Evolutionary conservation across 148 eudicot species (phyloP), one percentile per base, ranked within the genome.

Genomic region (Pouteria glomerata): DNA sequence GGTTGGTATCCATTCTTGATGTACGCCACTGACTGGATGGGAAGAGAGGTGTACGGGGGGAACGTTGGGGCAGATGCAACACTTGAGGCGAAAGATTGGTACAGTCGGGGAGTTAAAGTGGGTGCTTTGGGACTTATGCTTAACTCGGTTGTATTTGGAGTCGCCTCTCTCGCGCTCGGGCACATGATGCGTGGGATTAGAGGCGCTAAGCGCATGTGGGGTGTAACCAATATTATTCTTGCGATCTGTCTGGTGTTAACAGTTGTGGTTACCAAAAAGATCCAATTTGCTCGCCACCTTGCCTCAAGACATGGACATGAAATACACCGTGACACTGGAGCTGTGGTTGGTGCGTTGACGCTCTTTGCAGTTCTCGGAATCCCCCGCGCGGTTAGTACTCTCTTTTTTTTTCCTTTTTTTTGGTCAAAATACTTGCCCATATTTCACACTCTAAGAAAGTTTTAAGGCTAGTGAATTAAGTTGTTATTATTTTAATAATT

Each of bases 1-100:
- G n/a, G n/a, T n/a, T 89, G 91, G 91, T 89, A 87, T 69, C 91
- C 96, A 0, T 89, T 87, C 74, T 44, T 87, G 42, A 91, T n/a
- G n/a, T n/a, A n/a, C n/a, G n/a, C n/a, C n/a, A n/a, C n/a, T n/a
- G n/a, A n/a, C n/a, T n/a, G n/a, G 96, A 87, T 87, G 72, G 91
- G 89, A 0, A 74, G 41, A 7, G 96, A 89, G 74, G 80, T 89
- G 2, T 89, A 80, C 44, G 96, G 96, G 1, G 96, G 96, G 21
- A 27, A 70, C 6, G 77, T 76, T 4, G 78, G 30, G 0, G 68
- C 80, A 4, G 78, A 70, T 31, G 31, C n/a, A n/a, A n/a, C n/a
- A n/a, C n/a, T n/a, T n/a, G n/a, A n/a, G n/a, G n/a, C n/a, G n/a
- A n/a, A n/a, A n/a, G n/a, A n/a, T n/a, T n/a, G n/a, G n/a, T n/a